phyloP scores from a whole-genome alignment of 208 protist genomes.

The Willaertia magna region DNA sequence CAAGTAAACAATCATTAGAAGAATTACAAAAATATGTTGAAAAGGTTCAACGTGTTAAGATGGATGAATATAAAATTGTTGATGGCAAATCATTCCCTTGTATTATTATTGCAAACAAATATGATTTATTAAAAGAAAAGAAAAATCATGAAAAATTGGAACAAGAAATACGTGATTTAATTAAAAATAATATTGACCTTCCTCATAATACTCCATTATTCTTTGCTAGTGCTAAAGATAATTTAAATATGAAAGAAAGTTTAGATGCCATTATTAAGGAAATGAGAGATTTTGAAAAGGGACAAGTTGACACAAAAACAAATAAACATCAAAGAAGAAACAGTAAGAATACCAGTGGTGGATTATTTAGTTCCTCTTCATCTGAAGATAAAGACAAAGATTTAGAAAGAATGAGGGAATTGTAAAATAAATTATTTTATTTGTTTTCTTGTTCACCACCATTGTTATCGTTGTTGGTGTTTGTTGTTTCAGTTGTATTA shows the following conservation, averaged over 20 bases:
- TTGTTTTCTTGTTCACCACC: too few relatives aligned
- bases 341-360: background rate
- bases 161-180: background rate
- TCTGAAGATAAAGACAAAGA: too few relatives aligned
- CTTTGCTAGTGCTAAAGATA: background rate
- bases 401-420: background rate
- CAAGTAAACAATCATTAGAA: conserved; percentile 32
- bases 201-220: background rate
- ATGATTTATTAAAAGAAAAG: conserved; percentile 38
- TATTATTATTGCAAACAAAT: conserved; percentile 43
- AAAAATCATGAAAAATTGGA: background rate
- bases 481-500: too few relatives aligned
- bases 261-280: background rate
- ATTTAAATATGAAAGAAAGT: background rate
- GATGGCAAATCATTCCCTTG: conserved; percentile 35
- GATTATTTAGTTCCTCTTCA: background rate
- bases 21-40: conserved; percentile 33
- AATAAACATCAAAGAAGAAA: background rate
- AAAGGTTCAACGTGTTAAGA: conserved; percentile 37
- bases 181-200: background rate
- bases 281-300: background rate
- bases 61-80: conserved; percentile 19
- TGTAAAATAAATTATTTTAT: too few relatives aligned
- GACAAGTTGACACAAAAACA: background rate
- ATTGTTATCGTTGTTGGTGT: too few relatives aligned